These are phyloP conservation scores for Trichoderma sp. DNA, from an alignment of 2,329 filamentous ascomycete species.

Conservation along the genomic window DNA sequence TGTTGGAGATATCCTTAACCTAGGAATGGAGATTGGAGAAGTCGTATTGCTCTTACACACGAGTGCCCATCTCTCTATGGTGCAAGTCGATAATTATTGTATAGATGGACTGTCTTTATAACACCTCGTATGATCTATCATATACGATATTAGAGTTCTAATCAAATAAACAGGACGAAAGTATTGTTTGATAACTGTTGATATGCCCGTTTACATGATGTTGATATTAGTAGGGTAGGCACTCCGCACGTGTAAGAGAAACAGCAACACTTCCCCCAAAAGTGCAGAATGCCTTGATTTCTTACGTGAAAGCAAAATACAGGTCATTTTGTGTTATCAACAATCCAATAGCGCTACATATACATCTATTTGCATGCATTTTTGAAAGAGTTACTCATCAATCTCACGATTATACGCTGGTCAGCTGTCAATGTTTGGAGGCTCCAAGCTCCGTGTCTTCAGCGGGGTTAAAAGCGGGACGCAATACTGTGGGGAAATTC, in stretches of 20 bases:
- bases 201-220: background rate
- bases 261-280: background rate
- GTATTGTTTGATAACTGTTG: background rate
- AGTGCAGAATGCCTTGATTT: background rate
- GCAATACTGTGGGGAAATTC: background rate
- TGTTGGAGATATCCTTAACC: background rate
- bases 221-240: background rate
- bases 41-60: background rate
- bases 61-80: background rate
- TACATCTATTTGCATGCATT: background rate
- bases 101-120: too few relatives aligned
- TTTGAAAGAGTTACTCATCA: background rate
- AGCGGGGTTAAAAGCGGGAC: background rate
- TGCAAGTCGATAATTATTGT: rapidly evolving
- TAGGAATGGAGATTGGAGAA: background rate
- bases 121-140: too few relatives aligned
- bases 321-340: background rate
- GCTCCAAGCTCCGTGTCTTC: background rate
- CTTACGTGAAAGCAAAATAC: background rate
- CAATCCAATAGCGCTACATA: rapidly evolving
- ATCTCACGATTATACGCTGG: background rate
- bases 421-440: background rate
- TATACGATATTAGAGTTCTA: too few relatives aligned
- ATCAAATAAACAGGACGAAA: too few relatives aligned
- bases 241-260: background rate